A percentile compares a stretch with the other conserved stretches of the same genome.
Evolutionary conservation across 2,329 filamentous ascomycete genomes (phyloP).

Genomic region (Beauveria medogensis): DNA sequence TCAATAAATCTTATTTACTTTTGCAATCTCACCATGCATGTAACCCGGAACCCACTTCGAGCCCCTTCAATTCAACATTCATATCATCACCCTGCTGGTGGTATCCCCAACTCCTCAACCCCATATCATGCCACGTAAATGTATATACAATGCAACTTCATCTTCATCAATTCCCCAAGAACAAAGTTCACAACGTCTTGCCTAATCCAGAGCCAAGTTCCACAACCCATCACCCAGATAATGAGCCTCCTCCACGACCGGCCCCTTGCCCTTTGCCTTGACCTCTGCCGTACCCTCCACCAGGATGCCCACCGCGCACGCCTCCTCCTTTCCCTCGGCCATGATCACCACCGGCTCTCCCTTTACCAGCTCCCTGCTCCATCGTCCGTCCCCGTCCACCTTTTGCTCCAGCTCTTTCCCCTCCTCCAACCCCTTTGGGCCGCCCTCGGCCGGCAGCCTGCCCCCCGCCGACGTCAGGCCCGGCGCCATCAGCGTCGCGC

Average conservation of each 20-base stretch:
- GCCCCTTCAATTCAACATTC: not conserved
- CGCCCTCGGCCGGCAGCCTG: constrained; percentile 54
- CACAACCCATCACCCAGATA: constrained; percentile 91
- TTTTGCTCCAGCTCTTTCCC: constrained; percentile 35
- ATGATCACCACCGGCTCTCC: constrained; percentile 81
- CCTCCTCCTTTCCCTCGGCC: constrained; percentile 89
- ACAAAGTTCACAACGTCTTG: not conserved
- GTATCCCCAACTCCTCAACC: constrained; percentile 5
- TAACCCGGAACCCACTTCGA: not conserved
- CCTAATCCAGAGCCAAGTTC: constrained; percentile 53
- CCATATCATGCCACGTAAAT: not conserved
- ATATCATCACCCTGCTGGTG: not conserved
- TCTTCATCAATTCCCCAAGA: not conserved
- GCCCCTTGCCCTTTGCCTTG: constrained; percentile 88
- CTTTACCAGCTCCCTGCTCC: constrained; percentile 62
- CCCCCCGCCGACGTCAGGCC: constrained; percentile 82
- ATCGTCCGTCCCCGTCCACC: constrained; percentile 42
- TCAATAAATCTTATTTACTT: not conserved
- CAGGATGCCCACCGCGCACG: constrained; percentile 78
- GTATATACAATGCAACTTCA: not conserved
- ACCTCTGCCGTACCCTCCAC: constrained; percentile 84
- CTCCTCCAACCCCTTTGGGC: constrained; percentile 24
- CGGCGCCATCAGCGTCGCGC: constrained; percentile 92
- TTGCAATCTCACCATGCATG: not conserved
- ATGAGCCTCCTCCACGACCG: constrained; percentile 88